These are phyloP conservation scores for Waitea zeae DNA, from an alignment of 1,284 basidiomycete species.

Conservation along the genomic window DNA sequence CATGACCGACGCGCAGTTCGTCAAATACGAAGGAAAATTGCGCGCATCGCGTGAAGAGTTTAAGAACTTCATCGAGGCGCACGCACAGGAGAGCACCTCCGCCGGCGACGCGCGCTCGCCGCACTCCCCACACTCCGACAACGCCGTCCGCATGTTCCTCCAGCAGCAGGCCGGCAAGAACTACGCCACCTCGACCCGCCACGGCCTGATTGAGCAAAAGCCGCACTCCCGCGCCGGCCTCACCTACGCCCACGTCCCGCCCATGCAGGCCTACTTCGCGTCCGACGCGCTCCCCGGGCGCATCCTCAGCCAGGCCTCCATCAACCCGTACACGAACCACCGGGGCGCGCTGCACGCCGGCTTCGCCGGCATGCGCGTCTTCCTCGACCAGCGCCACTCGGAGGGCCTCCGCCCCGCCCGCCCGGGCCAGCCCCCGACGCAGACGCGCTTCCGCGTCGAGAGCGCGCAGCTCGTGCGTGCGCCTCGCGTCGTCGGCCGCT, in stretches of 20 bases:
- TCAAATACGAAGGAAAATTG: conserved; percentile 4
- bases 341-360: too few species aligned
- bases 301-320: conserved; percentile 15
- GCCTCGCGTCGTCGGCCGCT: conserved; percentile 15
- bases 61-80: too few species aligned
- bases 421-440: conserved; percentile 6
- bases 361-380: conserved; percentile 14
- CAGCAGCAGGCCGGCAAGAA: conserved; percentile 9
- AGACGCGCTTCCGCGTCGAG: conserved; percentile 13
- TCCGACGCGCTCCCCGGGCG: conserved; percentile 39
- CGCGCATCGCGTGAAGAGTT: conserved; percentile 22
- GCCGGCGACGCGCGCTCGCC: conserved; percentile 17
- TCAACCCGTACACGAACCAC: too few species aligned
- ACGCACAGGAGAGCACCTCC: conserved; percentile 25
- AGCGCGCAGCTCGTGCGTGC: conserved; percentile 10
- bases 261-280: conserved; percentile 33
- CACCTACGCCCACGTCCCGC: conserved; percentile 32
- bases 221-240: conserved; percentile 50
- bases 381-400: neutral
- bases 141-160: conserved; percentile 14
- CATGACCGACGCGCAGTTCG: conserved; percentile 18
- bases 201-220: conserved; percentile 32
- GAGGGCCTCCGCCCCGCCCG: neutral
- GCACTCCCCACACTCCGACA: conserved; percentile 8
- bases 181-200: conserved; percentile 14